These are phyloP conservation scores for Atalantia buxifolia DNA, from an alignment of 345 rosid species.

Conservation along the genomic window DNA sequence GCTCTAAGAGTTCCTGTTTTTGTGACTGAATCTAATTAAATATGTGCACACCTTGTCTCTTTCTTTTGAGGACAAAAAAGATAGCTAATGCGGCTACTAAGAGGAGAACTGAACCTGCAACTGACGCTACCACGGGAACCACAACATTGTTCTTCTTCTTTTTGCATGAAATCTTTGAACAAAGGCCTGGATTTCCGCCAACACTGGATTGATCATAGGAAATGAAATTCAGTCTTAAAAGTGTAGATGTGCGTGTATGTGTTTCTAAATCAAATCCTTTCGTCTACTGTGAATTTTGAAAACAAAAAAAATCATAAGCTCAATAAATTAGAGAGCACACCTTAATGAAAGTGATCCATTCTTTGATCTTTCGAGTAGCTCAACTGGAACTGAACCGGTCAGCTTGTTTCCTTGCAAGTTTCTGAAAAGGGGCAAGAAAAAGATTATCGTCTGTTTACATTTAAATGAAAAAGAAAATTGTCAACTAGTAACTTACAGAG, in stretches of 20 bases:
- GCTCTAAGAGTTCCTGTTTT: too few relatives aligned
- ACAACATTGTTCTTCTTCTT: slow-evolving; percentile 21
- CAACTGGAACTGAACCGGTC: slow-evolving; percentile 22
- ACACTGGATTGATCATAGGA: slow-evolving; percentile 16
- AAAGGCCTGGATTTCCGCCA: slow-evolving; percentile 39
- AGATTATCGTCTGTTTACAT: too few relatives aligned
- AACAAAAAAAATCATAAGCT: too few relatives aligned
- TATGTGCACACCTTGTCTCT: background rate
- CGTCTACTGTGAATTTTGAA: background rate
- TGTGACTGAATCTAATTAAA: background rate
- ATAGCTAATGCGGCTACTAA: slow-evolving; percentile 23
- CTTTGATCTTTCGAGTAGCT: slow-evolving; percentile 13
- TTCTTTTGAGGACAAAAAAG: slow-evolving; percentile 19
- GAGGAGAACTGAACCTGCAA: slow-evolving; percentile 16
- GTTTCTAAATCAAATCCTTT: too few relatives aligned
- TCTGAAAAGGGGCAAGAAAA: background rate
- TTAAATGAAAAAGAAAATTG: background rate
- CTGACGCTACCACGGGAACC: slow-evolving; percentile 32
- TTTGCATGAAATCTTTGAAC: slow-evolving; percentile 37
- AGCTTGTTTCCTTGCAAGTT: slow-evolving; percentile 22
- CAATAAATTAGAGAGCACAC: background rate
- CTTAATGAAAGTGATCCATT: slow-evolving; percentile 17
- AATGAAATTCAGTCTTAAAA: too few relatives aligned
- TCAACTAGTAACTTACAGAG: slow-evolving; percentile 3
- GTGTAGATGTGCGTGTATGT: too few relatives aligned